phyloP scores from a whole-genome alignment of 345 rosid species.

The Aquilaria yunnanensis region DNA sequence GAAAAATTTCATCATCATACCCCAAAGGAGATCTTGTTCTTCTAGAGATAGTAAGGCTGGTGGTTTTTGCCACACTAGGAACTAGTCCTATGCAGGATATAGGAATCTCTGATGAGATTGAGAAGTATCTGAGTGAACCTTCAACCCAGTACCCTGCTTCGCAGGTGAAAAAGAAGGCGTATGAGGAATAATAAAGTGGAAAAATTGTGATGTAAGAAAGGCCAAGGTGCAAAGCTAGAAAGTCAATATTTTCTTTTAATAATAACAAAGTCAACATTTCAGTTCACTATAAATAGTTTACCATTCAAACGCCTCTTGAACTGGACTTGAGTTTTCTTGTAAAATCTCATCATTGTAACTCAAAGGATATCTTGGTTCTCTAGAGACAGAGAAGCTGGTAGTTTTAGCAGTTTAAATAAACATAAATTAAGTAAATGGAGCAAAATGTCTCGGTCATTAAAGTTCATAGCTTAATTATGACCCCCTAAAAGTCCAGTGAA shows the following conservation, averaged over 20 bases:
- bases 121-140: slow-evolving; percentile 10
- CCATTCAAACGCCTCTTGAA: slow-evolving; percentile 60
- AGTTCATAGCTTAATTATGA: no score
- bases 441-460: no score
- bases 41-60: slow-evolving; percentile 34
- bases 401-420: slow-evolving; percentile 9
- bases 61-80: slow-evolving; percentile 19
- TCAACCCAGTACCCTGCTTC: slow-evolving; percentile 32
- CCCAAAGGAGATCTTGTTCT: slow-evolving; percentile 52
- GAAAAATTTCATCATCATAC: slow-evolving; percentile 36
- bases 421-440: no score
- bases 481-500: no score
- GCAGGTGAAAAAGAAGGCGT: slow-evolving; percentile 46
- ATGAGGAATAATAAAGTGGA: slow-evolving; percentile 11
- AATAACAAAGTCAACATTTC: slow-evolving; percentile 7
- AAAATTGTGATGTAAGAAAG: neutral
- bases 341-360: slow-evolving; percentile 33
- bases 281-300: slow-evolving; percentile 21
- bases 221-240: neutral
- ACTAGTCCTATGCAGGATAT: slow-evolving; percentile 14
- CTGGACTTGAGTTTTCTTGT: slow-evolving; percentile 31
- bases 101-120: slow-evolving; percentile 24
- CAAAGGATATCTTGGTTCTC: slow-evolving; percentile 64
- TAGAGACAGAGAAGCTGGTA: slow-evolving; percentile 29
- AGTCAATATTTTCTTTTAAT: no score